phyloP scores from a whole-genome alignment of 2,329 filamentous ascomycete genomes.

The Exophiala lecanii-corni region DNA sequence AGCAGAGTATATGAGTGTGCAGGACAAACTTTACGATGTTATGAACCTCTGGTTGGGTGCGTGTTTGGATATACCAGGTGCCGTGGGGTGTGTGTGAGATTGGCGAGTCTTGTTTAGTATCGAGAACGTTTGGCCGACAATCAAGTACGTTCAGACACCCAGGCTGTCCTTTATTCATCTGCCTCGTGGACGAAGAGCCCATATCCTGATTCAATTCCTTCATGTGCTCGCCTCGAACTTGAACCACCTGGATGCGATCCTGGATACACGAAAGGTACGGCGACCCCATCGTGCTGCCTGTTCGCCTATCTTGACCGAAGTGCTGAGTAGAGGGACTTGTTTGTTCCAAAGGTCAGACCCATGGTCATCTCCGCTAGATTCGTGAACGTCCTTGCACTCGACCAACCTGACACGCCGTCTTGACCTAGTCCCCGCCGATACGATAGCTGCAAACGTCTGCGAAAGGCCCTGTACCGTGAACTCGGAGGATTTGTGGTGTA shows the following conservation, averaged over 20 bases:
- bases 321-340: slow-evolving; percentile 59
- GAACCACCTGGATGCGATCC: slow-evolving; percentile 64
- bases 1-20: slow-evolving; percentile 63
- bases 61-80: no score
- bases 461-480: slow-evolving; percentile 47
- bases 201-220: no score
- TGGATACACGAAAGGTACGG: slow-evolving; percentile 53
- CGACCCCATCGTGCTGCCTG: slow-evolving; percentile 55
- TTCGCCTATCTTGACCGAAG: slow-evolving; percentile 44
- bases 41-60: no score
- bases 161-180: no score
- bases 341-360: slow-evolving; percentile 43
- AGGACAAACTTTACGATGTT: neutral
- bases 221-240: slow-evolving; percentile 47
- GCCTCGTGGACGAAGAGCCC: no score
- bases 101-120: neutral
- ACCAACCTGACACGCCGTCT: slow-evolving; percentile 35
- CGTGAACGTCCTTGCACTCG: slow-evolving; percentile 36
- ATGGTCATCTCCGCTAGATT: slow-evolving; percentile 29
- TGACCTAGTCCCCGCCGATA: slow-evolving; percentile 34
- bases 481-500: slow-evolving; percentile 41
- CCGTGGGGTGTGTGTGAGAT: slow-evolving; percentile 26
- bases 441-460: slow-evolving; percentile 38
- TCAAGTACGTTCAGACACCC: no score
- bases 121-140: neutral